Percentiles rank a stretch among this genome's conserved stretches.
These are phyloP conservation scores for Gyromitra esculenta DNA, from an alignment of 2,329 filamentous ascomycete species.

Conservation along the genomic window DNA sequence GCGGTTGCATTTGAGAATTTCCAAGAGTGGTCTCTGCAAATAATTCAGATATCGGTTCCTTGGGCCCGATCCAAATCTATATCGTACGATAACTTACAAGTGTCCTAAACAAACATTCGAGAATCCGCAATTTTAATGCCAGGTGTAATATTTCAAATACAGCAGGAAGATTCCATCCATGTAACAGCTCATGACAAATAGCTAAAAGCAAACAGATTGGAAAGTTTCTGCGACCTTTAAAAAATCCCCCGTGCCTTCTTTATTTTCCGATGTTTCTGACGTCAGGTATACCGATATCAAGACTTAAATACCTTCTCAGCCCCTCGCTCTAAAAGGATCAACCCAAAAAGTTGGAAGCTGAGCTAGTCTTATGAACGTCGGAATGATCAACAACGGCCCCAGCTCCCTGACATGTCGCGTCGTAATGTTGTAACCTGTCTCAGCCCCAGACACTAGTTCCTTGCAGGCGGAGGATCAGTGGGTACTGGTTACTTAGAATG, in stretches of 20 bases:
- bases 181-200: constrained; percentile 1
- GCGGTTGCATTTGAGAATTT: not conserved
- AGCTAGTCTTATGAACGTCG: not conserved
- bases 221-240: too few species aligned
- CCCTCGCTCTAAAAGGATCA: not conserved
- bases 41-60: not conserved
- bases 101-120: constrained; percentile 2
- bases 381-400: constrained; percentile 17
- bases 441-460: constrained; percentile 21
- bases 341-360: not conserved
- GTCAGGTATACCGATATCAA: constrained; percentile 1
- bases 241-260: not conserved
- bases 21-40: not conserved
- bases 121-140: constrained; percentile 15
- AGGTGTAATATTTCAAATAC: constrained; percentile 26
- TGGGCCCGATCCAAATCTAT: not conserved
- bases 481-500: constrained; percentile 22
- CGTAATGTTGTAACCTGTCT: constrained; percentile 30
- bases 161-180: not conserved
- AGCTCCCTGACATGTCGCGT: constrained; percentile 32
- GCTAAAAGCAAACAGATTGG: not conserved
- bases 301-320: not conserved
- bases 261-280: constrained; percentile 16
- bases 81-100: not conserved
- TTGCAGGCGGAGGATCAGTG: constrained; percentile 22